Evolutionary conservation across 2,329 filamentous ascomycete species (phyloP), one percentile per base, ranked within the genome.

Genomic region (Fusarium zealandicum): DNA sequence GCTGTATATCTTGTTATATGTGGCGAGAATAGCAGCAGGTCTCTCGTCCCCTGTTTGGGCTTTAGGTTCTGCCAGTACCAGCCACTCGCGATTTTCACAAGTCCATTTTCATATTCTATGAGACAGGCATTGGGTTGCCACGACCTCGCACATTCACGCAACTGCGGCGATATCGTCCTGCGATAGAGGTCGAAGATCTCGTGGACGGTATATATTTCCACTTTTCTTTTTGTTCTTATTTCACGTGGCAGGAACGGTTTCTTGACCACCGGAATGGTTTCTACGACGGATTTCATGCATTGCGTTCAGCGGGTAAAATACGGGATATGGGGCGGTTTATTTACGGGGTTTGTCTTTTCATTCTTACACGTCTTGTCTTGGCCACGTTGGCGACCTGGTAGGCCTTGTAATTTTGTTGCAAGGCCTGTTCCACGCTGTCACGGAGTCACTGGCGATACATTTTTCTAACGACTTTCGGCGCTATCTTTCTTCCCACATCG

Each of bases 201-300:
- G 61, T 57, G 64, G 63, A 58, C 42, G 65, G 68, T 69, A 70
- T 57, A 69, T 70, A 67, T 70, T 64, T 51, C 33, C 14, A 38
- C 51, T 50, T 46, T 49, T 49, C 48, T 61, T 63, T 55, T 61
- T 45, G 64, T 63, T 62, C 38, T 64, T 64, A 46, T 61, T 56
- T 41, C 45, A 59, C 43, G 61, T 63, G 54, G 62, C 57, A 60
- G 54, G 63, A 32, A 32, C 46, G 31, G 54, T 48, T 37, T 50
- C 51, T 58, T 56, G 62, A 54, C 51, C 54, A 63, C 56, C 60
- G 68, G 70, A 72, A 70, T 57, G 65, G 57, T 43, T 61, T 57
- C 71, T 55, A 74, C 55, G 71, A 73, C 49, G 65, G 64, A 64
- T 64, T 63, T 73, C 59, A 70, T 74, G 73, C 74, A 76, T 76